Evolutionary conservation across 495 filamentous ascomycete genomes (phyloP).

Genomic region (Podospora australis): DNA sequence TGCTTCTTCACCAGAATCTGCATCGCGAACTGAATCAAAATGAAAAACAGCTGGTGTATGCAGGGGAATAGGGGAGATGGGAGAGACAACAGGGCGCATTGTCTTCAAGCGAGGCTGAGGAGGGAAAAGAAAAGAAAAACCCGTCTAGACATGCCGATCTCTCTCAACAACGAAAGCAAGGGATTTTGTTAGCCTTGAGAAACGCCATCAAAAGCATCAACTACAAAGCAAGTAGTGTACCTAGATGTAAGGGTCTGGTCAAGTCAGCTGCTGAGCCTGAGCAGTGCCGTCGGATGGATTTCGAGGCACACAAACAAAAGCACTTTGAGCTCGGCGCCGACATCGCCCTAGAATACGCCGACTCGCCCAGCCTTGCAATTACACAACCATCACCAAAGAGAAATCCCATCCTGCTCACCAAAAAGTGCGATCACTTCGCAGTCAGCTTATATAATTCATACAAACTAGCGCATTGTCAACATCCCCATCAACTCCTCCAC

Average conservation of each 20-base stretch:
- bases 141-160: no score
- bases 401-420: no score
- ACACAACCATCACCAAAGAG: background rate
- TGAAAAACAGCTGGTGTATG: background rate
- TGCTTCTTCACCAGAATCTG: background rate
- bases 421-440: no score
- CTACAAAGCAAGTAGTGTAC: no score
- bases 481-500: background rate
- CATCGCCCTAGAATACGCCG: background rate
- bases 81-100: background rate
- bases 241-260: background rate
- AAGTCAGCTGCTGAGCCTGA: background rate
- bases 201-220: no score
- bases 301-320: background rate
- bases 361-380: background rate
- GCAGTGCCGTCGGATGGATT: background rate
- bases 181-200: no score
- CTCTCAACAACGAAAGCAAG: no score
- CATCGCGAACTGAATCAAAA: background rate
- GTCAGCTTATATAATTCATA: no score
- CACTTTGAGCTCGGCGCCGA: background rate
- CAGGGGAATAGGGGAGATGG: background rate
- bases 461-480: no score
- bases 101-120: background rate
- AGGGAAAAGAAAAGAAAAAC: background rate